Evolutionary conservation across 768 basidiomycete genomes (phyloP).

Genomic region (Hericium rajendrae): DNA sequence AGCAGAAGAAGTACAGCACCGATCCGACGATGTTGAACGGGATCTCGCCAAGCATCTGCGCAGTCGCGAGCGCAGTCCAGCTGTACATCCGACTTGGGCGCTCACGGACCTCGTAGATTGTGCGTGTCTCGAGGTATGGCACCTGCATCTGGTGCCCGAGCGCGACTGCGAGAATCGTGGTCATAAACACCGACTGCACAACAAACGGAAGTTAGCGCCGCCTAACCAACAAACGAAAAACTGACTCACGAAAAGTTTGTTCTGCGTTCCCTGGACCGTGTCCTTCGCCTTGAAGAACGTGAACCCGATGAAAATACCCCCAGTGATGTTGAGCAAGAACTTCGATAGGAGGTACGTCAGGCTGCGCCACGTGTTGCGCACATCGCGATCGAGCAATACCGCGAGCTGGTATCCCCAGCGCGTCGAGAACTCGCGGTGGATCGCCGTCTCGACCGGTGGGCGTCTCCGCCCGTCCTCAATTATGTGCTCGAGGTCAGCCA

Average conservation of each 20-base stretch:
- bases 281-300: slow-evolving; percentile 30
- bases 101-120: slow-evolving; percentile 33
- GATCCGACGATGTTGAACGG: slow-evolving; percentile 34
- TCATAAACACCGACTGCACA: slow-evolving; percentile 25
- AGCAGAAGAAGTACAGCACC: slow-evolving; percentile 35
- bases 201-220: neutral
- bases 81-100: slow-evolving; percentile 32
- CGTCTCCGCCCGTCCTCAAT: slow-evolving; percentile 28
- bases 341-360: slow-evolving; percentile 32
- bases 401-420: slow-evolving; percentile 29
- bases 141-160: slow-evolving; percentile 34
- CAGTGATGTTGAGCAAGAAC: slow-evolving; percentile 24
- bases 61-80: slow-evolving; percentile 27
- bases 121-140: slow-evolving; percentile 29
- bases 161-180: slow-evolving; percentile 24
- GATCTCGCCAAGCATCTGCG: slow-evolving; percentile 30
- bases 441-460: slow-evolving; percentile 15
- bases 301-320: slow-evolving; percentile 32
- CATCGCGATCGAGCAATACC: slow-evolving; percentile 23
- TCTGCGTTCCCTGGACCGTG: slow-evolving; percentile 30
- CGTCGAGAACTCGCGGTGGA: slow-evolving; percentile 26
- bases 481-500: slow-evolving; percentile 34
- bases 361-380: slow-evolving; percentile 28
- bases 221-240: neutral
- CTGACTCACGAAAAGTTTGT: slow-evolving; percentile 32